phyloP scores from a whole-genome alignment of 495 filamentous ascomycete genomes.

The Xylona heveae region DNA sequence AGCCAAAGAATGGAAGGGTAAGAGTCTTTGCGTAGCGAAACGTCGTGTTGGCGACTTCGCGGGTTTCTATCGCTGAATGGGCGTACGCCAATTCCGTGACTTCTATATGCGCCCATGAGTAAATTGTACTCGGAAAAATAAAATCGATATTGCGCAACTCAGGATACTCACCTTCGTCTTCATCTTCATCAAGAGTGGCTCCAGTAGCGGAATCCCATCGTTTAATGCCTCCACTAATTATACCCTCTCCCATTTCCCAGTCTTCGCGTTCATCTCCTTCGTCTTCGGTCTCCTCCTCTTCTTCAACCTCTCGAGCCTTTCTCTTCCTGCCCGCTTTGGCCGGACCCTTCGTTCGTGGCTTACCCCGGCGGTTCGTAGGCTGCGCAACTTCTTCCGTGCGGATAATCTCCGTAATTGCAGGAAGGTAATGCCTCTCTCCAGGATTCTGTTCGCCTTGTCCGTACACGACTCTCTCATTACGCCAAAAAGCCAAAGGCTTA shows the following conservation, averaged over 20 bases:
- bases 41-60: conserved; percentile 36
- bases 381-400: conserved; percentile 40
- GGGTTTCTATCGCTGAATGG: conserved; percentile 57
- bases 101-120: conserved; percentile 17
- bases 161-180: too few species aligned
- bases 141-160: too few species aligned
- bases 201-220: conserved; percentile 35
- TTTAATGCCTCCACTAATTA: conserved; percentile 33
- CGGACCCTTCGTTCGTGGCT: too few species aligned
- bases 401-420: conserved; percentile 51
- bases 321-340: conserved; percentile 15
- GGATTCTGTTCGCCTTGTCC: conserved; percentile 29
- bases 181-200: too few species aligned
- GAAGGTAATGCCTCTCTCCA: conserved; percentile 32
- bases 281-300: conserved; percentile 24
- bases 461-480: conserved; percentile 56
- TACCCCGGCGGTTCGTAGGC: conserved; percentile 9
- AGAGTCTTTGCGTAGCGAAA: conserved; percentile 80
- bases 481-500: conserved; percentile 72
- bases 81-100: conserved; percentile 56
- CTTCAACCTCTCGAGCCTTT: conserved; percentile 16
- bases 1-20: conserved; percentile 63
- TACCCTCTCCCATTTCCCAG: conserved; percentile 38
- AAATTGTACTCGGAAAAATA: too few species aligned
- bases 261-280: conserved; percentile 27